Evolutionary conservation across 1,139 yeast species (phyloP), one percentile per base, ranked within the genome.

Genomic region (Kurtzmaniella quercitrusa): DNA sequence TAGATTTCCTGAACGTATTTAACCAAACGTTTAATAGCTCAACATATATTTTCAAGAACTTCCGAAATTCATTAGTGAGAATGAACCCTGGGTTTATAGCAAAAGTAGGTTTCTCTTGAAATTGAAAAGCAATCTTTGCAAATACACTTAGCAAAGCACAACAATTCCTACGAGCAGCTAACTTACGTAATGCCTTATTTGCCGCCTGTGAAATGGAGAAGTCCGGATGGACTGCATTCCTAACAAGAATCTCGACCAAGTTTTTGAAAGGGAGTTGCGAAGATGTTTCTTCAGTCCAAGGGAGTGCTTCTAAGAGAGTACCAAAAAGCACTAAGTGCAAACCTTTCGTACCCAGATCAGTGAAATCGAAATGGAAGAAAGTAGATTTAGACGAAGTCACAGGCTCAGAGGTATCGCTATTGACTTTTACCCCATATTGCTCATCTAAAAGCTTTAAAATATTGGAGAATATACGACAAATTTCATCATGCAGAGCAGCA

Each of bases 21-120:
- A 89, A 65, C 98, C 98, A 94, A 46, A 88, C 81, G 45, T 79
- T 82, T 37, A 93, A 67, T 16, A 93, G 63, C 40, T 87, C 95
- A 2, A 87, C 85, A 51, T 91, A 93, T 0, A 90, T 71, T 49
- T 78, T 79, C 43, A 93, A 65, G 3, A 87, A 60, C 41, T 68
- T 67, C 43, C 80, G 78, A 54, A 84, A 85, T 45, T 81, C 86
- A 2, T 64, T 55, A 1, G 83, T 77, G 25, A 80, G 75, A 43
- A 82, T 66, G 50, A 76, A 77, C 16, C 78, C 73, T 11, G 82
- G 68, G 41, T 82, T 78, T 53, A 79, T 77, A 19, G 57, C 52
- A 5, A 73, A 68, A 6, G 66, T 67, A 3, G 74, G 73, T 50
- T 80, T 81, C 47, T 89, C 96, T 50, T 84, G 88, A 49, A 86